Base-by-base conservation (phyloP, 768 basidiomycete genomes). In the Auricularia sp. region DNA sequence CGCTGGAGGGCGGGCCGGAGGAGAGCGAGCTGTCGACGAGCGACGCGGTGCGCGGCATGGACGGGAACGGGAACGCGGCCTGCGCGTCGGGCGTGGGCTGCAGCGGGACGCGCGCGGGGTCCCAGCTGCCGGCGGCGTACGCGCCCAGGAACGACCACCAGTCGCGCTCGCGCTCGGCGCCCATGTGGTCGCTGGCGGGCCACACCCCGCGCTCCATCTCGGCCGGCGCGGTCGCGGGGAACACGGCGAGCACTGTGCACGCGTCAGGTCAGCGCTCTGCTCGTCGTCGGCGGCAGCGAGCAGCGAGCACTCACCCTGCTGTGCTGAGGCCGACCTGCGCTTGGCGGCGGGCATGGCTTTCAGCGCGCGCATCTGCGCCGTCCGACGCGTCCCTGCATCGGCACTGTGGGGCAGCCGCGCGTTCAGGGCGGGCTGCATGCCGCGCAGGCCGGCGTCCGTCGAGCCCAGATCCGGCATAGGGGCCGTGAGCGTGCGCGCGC, bases 81-180 rank as follows among this genome's bases (percentile, higher is more conserved):
- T 56, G 62, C 67, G 34, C 34, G 65, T 61, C 70, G 8, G 74
- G 71, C 51, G 66, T 72, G 3, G 88, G 88, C 5, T 80, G 83
- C 66, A 81, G 83, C 3, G 89, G 90, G 0, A 83, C 86, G 64
- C 78, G 80, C 66, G 85, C 84, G 6, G 91, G 90, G 71, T 90
- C 88, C 91, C 91, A 93, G 66, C 83, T 80, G 10, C 91, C 91
- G 18, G 79, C 71, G 0, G 88, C 84, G 72, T 93, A 93, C 0
- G 88, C 85, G n/a, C 78, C 74, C 67, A 90, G 84, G 72, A 93
- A 93, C 0, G 83, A 82, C 18, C 81, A 78, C 91, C 91, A 93
- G 71, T 91, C 87, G 67, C 78, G 29, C 4, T 59, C 56, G 56
- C 23, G 23, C 7, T 33, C 23, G 53, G 18, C 53, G 56, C 23